Evolutionary conservation across 306 rosid genomes (phyloP).

Genomic region (cucumber (Cucumis sativus)): DNA sequence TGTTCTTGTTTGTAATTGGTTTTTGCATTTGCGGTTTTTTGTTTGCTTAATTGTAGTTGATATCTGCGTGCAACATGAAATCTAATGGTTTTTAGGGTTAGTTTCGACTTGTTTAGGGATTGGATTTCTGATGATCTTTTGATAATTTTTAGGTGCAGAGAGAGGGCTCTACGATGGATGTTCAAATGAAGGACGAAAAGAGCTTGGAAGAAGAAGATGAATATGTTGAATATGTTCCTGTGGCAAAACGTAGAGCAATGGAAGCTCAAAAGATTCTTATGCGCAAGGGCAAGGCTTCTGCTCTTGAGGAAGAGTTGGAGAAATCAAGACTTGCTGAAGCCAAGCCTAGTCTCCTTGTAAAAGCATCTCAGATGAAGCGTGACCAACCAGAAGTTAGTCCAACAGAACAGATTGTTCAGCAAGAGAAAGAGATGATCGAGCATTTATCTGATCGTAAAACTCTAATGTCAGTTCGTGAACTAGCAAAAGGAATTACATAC

Average conservation of each 20-base stretch:
- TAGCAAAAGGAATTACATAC: conserved; percentile 87
- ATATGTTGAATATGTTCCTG: conserved; percentile 72
- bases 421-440: conserved; percentile 91
- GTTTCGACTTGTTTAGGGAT: neutral
- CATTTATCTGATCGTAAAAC: conserved; percentile 72
- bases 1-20: neutral
- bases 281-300: conserved; percentile 60
- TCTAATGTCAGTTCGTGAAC: conserved; percentile 78
- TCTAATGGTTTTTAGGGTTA: neutral
- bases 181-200: conserved; percentile 23
- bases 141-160: neutral
- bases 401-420: conserved; percentile 65
- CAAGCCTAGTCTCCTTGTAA: conserved; percentile 71
- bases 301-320: conserved; percentile 59
- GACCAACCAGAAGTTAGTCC: conserved; percentile 78
- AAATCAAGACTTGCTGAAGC: conserved; percentile 40
- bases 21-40: neutral
- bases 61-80: neutral
- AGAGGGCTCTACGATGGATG: neutral
- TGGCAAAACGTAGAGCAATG: conserved; percentile 80
- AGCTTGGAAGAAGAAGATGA: conserved; percentile 64
- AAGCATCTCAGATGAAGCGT: conserved; percentile 72
- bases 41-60: neutral
- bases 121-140: neutral
- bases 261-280: conserved; percentile 77